Percentiles rank a stretch among this genome's conserved stretches.
phyloP scores from a whole-genome alignment of 1,139 yeast species.

The Arxiozyma heterogenica region DNA sequence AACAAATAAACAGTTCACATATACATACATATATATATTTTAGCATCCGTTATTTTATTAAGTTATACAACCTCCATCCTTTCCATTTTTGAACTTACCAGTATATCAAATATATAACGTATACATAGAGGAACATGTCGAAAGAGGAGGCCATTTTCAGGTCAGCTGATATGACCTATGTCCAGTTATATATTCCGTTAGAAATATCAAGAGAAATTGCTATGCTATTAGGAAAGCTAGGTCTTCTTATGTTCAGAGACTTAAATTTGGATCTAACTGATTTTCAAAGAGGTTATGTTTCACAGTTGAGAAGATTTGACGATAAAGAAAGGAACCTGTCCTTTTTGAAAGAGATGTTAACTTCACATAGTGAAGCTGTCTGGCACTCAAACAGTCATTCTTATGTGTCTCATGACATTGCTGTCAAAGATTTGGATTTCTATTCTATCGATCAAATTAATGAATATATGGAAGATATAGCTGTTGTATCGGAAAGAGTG shows the following conservation, averaged over 20 bases:
- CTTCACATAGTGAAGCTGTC: slow-evolving; percentile 28
- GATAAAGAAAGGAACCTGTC: slow-evolving; percentile 58
- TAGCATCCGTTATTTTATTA: too few relatives aligned
- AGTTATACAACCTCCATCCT: background rate
- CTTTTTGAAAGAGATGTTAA: slow-evolving; percentile 41
- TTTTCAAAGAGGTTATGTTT: slow-evolving; percentile 65
- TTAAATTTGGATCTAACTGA: slow-evolving; percentile 57
- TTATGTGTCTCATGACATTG: slow-evolving; percentile 17
- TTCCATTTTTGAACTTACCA: background rate
- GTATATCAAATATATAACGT: background rate
- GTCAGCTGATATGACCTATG: slow-evolving; percentile 75
- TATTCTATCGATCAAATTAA: slow-evolving; percentile 37
- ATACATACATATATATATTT: too few relatives aligned
- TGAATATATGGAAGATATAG: slow-evolving; percentile 34
- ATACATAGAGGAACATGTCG: background rate
- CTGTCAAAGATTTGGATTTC: slow-evolving; percentile 16
- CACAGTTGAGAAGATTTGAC: slow-evolving; percentile 58
- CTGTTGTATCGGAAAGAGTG: slow-evolving; percentile 37
- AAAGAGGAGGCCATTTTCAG: slow-evolving; percentile 24
- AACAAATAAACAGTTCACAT: too few relatives aligned
- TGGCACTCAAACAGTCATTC: slow-evolving; percentile 25
- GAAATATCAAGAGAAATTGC: slow-evolving; percentile 62
- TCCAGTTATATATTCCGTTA: slow-evolving; percentile 63
- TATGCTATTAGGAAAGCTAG: slow-evolving; percentile 54
- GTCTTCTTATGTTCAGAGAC: slow-evolving; percentile 61